phyloP scores from a whole-genome alignment of 192 early-diverging fungal genomes.

The Podila epigama region DNA sequence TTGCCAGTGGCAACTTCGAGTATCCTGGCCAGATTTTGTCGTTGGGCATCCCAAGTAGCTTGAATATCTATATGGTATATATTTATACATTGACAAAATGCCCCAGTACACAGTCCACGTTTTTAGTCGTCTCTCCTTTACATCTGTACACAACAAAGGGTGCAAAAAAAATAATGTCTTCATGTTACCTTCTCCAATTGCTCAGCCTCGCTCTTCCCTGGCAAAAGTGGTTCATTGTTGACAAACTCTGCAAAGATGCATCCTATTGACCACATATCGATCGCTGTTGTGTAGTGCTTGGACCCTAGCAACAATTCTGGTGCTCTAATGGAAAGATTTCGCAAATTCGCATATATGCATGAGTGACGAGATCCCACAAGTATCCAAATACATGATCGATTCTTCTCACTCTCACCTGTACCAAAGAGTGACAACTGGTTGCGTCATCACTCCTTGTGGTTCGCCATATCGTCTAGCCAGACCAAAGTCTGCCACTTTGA shows the following conservation, averaged over 20 bases:
- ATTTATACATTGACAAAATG: too few relatives aligned
- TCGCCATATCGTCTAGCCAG: constrained; percentile 69
- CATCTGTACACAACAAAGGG: not conserved
- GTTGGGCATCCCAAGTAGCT: constrained; percentile 86
- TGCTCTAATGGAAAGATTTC: constrained; percentile 45
- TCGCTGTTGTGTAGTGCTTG: constrained; percentile 68
- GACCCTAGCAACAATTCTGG: constrained; percentile 69
- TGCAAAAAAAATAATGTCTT: not conserved
- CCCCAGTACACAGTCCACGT: too few relatives aligned
- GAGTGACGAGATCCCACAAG: not conserved
- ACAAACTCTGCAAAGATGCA: constrained; percentile 98
- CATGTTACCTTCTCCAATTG: constrained; percentile 72
- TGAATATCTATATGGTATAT: constrained; percentile 71
- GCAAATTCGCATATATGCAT: not conserved
- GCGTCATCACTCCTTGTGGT: constrained; percentile 69
- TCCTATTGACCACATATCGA: constrained; percentile 93
- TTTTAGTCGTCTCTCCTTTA: not conserved
- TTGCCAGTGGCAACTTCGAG: constrained; percentile 66
- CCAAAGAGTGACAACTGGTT: constrained; percentile 75
- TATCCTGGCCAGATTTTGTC: constrained; percentile 81
- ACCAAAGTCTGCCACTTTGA: constrained; percentile 79
- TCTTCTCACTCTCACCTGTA: constrained; percentile 56
- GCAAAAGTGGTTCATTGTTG: constrained; percentile 82
- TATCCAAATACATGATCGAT: not conserved
- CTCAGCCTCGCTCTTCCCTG: constrained; percentile 82